Evolutionary conservation across 768 basidiomycete genomes (phyloP), one percentile per base, ranked within the genome.

Genomic region (Agaricus blazei): DNA sequence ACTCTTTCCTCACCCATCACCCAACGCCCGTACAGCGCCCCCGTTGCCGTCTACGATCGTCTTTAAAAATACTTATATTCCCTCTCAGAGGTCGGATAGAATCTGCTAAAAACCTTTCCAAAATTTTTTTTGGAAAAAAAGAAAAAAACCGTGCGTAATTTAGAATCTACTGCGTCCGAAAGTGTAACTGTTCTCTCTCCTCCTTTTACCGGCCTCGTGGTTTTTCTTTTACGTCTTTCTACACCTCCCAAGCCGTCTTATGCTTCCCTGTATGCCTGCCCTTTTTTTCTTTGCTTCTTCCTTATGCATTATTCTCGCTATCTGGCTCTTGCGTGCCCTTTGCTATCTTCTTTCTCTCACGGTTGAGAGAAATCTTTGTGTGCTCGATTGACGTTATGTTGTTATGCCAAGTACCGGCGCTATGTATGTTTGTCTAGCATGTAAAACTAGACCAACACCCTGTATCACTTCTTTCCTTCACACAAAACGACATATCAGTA

Each of bases 21-120:
- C 28, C 52, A 54, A 14, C 54, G 27, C 26, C 47, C 48, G 40
- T 50, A 56, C 41, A 50, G 12, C 3, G 65, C 73, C 27, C 70
- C 75, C 55, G 66, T 78, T 54, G 79, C 75, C 49, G 72, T 76
- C 38, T 74, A 76, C 52, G 55, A 57, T 40, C 51, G 43, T 61
- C 50, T 41, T 57, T 51, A 41, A 41, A 2, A 19, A 15, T 15
- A 55, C 24, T 52, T 40, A 59, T 59, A 15, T 41, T 1, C n/a
- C 40, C 19, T 19, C 19, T 19, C 19, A 41, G 7, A 34, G 34
- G 34, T 34, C 40, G 12, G 40, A 9, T 7, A 41, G 57, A 61
- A 59, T 54, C 59, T 26, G 36, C 19, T 19, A 19, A 19, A 19
- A 43, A 48, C 34, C 40, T 41, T 37, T 45, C 47, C 12, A 23